Base-by-base conservation (phyloP, 176 grass and related monocot genomes). In the Ensete ventricosum region DNA sequence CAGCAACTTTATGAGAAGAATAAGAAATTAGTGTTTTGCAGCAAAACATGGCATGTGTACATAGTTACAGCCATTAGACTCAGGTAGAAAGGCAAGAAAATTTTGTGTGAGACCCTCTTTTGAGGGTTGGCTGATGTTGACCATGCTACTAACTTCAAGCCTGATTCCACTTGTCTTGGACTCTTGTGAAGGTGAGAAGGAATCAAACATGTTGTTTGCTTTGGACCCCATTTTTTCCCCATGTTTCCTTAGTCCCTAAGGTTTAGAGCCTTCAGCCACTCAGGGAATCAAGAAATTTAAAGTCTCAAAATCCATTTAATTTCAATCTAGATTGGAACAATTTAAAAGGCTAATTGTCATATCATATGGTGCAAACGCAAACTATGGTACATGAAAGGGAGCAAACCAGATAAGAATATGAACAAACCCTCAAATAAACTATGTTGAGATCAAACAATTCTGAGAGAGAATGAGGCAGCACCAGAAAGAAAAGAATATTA, bases 161-260 rank as follows among this genome's bases (percentile, higher is more conserved):
- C 67, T n/a, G 14, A 20, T 16, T 11, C 21, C 20, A 11, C 43
- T 49, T 70, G 43, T 20, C 8, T 77, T 65, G 62, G 74, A 83
- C 58, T 53, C 81, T 78, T 77, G 75, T 62, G 71, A 43, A 62
- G 24, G n/a, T n/a, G 71, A 63, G 77, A 53, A 62, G 48, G 74
- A 83, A 71, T 27, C 69, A 58, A 9, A 75, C 67, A 13, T 75
- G 52, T 58, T 62, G 62, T 78, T 25, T 64, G 27, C 59, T 50
- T 52, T 65, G 75, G 48, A 5, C 19, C 48, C 60, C 8, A 55
- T 64, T 48, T 20, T 20, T 64, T 72, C 71, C 53, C 53, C 27
- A 63, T 77, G 63, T 68, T 85, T 85, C 64, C 83, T 85, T 85
- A 85, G 72, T 52, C 78, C 72, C 34, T 53, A 85, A 85, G 83